Evolutionary conservation across 192 early-diverging fungal genomes (phyloP), one percentile per base, ranked within the genome.

Genomic region (Podila minutissima): DNA sequence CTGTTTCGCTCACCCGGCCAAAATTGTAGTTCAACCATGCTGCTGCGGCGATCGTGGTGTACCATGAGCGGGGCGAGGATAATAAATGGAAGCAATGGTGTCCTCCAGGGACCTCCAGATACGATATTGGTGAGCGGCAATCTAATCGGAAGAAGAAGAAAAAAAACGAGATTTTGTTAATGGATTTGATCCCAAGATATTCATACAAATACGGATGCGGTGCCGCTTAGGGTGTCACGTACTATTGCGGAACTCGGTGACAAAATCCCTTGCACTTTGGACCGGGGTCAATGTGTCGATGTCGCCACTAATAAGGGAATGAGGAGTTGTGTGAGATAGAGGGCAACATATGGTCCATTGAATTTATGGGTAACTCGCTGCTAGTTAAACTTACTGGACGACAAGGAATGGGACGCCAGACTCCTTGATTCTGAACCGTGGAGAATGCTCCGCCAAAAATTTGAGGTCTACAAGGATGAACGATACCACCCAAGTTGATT

Each of bases 81-180:
- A 84, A 73, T 51, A 75, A 35, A 50, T 84, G 77, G 69, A 82
- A 84, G 51, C 77, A 67, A 37, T 84, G 83, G 50, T 84, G 83
- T 9, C 83, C 83, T 9, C 83, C 83, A 51, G 77, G 71, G 10
- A 82, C 29, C 33, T 71, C 77, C 22, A 76, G 55, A 31, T 73
- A 75, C 12, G 67, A 57, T 17, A 82, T 75, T 12, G 65, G 61
- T 26, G 72, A 59, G 7, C 24, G 64, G 22, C 63, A 72, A 2
- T 38, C 66, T 73, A 32, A 53, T 29, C 24, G n/a, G 7, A 59
- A 48, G 15, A 20, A 60, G 24, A 59, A 66, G 35, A 59, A 4
- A 64, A 2, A n/a, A 63, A 46, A 60, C n/a, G 67, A 22, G 24
- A 71, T 28, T 8, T 2, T 10, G 10, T 15, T 31, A 15, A 48